Percentiles rank a stretch among this genome's conserved stretches.
These are phyloP conservation scores for Claviceps monticola DNA, from an alignment of 2,329 filamentous ascomycete genomes.

Conservation along the genomic window DNA sequence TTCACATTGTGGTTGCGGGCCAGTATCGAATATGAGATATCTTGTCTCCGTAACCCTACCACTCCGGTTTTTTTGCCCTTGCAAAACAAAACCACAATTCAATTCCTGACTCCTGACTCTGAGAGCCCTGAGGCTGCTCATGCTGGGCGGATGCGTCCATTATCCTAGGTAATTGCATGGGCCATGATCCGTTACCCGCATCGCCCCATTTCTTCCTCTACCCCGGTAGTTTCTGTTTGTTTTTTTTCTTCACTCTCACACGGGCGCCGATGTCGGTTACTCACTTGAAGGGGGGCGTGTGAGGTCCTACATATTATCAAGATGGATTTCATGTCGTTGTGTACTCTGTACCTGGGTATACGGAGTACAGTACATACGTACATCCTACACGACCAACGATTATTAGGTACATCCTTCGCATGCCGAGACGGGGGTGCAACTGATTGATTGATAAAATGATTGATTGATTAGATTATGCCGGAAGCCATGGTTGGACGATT, in stretches of 20 bases:
- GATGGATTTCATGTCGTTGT: no score
- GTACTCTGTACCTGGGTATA: no score
- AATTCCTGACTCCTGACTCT: not conserved
- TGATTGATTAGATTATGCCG: conserved; percentile 1
- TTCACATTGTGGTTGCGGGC: not conserved
- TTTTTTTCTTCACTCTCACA: not conserved
- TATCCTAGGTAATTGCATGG: not conserved
- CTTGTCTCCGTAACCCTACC: not conserved
- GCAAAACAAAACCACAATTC: not conserved
- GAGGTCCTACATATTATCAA: no score
- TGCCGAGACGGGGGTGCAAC: not conserved
- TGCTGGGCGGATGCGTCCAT: not conserved
- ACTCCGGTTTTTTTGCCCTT: not conserved
- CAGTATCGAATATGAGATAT: not conserved
- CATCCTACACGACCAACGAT: not conserved
- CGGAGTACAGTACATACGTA: not conserved
- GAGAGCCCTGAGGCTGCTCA: not conserved
- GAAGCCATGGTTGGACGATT: not conserved
- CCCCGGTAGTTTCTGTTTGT: not conserved
- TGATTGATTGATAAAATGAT: not conserved
- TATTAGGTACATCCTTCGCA: not conserved
- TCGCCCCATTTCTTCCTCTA: not conserved
- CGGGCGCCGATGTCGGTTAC: not conserved
- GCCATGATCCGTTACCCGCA: not conserved
- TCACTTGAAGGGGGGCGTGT: no score